Base-by-base conservation (phyloP, 2,329 filamentous ascomycete species). In the Pyrenophora tritici-repentis region DNA sequence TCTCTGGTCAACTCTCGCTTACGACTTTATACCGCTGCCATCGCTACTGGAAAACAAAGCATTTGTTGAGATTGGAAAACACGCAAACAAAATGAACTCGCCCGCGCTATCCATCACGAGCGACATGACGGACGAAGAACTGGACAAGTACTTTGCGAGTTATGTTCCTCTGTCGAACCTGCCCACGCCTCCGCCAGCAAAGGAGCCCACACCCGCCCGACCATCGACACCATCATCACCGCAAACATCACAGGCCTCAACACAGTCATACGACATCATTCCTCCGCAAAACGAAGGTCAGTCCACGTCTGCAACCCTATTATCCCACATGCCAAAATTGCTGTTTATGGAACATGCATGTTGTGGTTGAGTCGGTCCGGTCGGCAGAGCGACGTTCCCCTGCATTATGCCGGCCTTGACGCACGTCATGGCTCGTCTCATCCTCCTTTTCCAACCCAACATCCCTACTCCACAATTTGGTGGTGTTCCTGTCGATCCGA, bases 161-260 rank as follows among this genome's bases (percentile, higher is more conserved):
- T 75, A 70, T 38, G 68, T 71, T 20, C 73, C 72, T 39, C 61
- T 75, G 34, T 75, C 72, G 26, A 73, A 70, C 57, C 61, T 75
- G 17, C 73, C 73, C 6, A 75, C 73, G 13, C 73, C 73, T 48
- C 73, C 73, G n/a, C 70, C 69, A 16, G 62, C 61, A 44, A 71
- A 67, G 58, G 60, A 67, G 53, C 56, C 58, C 41, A 52, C 56
- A 35, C 43, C 54, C 31, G 46, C 44, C 33, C 35, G 43, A 33
- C 36, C 39, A 43, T 44, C 52, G 37, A 39, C 53, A 44, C 45
- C 53, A 45, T 18, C 42, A 40, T 40, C 57, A 42, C 29, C 10
- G 26, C 7, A 35, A 20, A 41, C 42, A 16, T 37, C 35, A 31
- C 34, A 26, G 9, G 24, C 42, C 7, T 31, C 20, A 32, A 37